These are phyloP conservation scores for Dacryopinax primogenitus DNA, from an alignment of 768 basidiomycete genomes.

Conservation along the genomic window DNA sequence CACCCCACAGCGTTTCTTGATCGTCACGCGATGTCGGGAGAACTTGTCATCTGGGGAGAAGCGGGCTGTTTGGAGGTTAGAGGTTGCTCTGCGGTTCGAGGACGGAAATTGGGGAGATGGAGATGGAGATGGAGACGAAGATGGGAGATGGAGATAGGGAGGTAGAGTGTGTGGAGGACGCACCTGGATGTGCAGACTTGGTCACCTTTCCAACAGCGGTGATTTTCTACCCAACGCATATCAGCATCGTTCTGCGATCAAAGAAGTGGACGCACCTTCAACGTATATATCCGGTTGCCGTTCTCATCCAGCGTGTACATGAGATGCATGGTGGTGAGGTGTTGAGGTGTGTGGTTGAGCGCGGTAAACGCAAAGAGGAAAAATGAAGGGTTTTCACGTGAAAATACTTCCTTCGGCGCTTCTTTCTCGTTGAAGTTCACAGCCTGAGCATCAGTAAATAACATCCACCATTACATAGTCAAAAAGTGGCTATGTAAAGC, in stretches of 20 bases:
- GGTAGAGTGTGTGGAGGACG: slow-evolving; percentile 17
- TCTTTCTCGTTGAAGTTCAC: no score
- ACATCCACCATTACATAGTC: no score
- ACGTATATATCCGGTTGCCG: slow-evolving; percentile 79
- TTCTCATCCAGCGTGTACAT: slow-evolving; percentile 78
- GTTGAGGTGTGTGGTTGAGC: no score
- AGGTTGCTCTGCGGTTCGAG: not conserved
- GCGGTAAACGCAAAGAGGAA: no score
- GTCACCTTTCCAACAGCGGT: slow-evolving; percentile 71
- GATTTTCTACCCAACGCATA: slow-evolving; percentile 50
- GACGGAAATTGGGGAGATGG: not conserved
- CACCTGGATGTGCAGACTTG: slow-evolving; percentile 95
- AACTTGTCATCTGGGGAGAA: slow-evolving; percentile 99
- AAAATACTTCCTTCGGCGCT: no score
- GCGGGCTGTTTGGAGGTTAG: slow-evolving; percentile 45
- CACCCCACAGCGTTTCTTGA: slow-evolving; percentile 85
- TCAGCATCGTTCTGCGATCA: slow-evolving; percentile 7
- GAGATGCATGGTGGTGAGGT: slow-evolving; percentile 88
- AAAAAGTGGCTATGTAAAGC: no score
- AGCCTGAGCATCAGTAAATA: no score
- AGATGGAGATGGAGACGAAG: not conserved
- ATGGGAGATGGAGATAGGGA: not conserved
- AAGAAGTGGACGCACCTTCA: slow-evolving; percentile 49
- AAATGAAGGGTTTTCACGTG: no score
- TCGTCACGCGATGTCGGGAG: slow-evolving; percentile 90